These are phyloP conservation scores for Diospyros kaki DNA, from an alignment of 148 eudicot species.

Conservation along the genomic window DNA sequence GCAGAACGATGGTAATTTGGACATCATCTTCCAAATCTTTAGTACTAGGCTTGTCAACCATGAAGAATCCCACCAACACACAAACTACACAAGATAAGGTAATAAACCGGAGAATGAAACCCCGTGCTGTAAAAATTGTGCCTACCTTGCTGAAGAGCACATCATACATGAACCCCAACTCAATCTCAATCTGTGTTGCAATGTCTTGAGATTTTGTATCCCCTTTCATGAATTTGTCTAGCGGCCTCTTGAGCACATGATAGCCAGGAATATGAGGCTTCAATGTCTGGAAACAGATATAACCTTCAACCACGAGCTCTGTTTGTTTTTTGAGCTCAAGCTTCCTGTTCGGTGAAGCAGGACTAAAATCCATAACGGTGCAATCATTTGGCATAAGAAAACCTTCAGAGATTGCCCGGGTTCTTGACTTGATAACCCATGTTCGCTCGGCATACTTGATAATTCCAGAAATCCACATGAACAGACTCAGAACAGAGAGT, in stretches of 20 bases:
- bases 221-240: background rate
- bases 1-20: background rate
- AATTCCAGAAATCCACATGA: background rate
- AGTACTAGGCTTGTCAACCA: background rate
- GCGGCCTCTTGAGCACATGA: rapidly evolving
- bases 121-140: conserved; percentile 1
- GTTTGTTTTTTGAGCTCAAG: too few relatives aligned
- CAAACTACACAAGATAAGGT: background rate
- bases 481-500: background rate
- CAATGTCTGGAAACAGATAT: background rate
- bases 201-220: too few relatives aligned
- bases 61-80: background rate
- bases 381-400: too few relatives aligned
- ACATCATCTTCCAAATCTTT: background rate
- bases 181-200: conserved; percentile 8
- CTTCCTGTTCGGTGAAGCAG: too few relatives aligned
- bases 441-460: conserved; percentile 11
- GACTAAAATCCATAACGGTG: too few relatives aligned
- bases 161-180: conserved; percentile 11
- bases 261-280: background rate
- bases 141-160: conserved; percentile 10
- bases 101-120: background rate
- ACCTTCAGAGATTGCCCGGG: background rate
- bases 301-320: background rate
- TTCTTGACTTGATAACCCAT: background rate